These are phyloP conservation scores for Amaranthus tricolor DNA, from an alignment of 179 eudicot genomes.

Conservation along the genomic window DNA sequence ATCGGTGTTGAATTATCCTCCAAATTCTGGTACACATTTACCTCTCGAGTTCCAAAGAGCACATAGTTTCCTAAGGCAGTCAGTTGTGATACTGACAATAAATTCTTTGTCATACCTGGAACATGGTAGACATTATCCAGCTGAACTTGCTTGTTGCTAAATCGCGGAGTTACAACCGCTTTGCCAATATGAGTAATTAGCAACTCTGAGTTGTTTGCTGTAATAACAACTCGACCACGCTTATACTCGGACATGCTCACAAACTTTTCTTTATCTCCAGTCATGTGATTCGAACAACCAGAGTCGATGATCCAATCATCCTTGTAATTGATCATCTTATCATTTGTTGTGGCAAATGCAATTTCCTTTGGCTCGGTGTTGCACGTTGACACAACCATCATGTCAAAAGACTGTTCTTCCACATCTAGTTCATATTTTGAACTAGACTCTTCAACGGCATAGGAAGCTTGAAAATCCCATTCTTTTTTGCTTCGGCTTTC, in stretches of 20 bases:
- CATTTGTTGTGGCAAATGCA: neutral
- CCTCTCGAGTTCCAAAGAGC: constrained; percentile 5
- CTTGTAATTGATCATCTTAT: constrained; percentile 15
- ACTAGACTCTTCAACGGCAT: neutral
- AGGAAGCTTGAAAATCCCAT: constrained; percentile 16
- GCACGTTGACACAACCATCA: neutral
- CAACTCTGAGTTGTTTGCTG: constrained; percentile 10
- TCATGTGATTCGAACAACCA: constrained; percentile 24
- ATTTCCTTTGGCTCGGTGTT: neutral
- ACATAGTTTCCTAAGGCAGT: neutral
- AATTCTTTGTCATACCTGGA: constrained; percentile 5
- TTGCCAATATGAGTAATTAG: constrained; percentile 8
- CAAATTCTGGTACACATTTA: neutral
- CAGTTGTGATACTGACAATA: constrained; percentile 14
- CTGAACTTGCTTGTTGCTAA: neutral
- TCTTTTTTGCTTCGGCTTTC: neutral
- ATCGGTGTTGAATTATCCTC: neutral
- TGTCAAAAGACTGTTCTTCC: neutral
- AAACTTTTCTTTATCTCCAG: constrained; percentile 7
- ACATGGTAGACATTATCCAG: constrained; percentile 16
- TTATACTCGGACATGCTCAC: constrained; percentile 3
- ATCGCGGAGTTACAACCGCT: neutral
- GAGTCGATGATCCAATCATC: constrained; percentile 21
- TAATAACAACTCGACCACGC: constrained; percentile 13
- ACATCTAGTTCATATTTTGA: neutral